These are phyloP conservation scores for Trichaptum fuscoviolaceum DNA, from an alignment of 768 basidiomycete species.

Conservation along the genomic window DNA sequence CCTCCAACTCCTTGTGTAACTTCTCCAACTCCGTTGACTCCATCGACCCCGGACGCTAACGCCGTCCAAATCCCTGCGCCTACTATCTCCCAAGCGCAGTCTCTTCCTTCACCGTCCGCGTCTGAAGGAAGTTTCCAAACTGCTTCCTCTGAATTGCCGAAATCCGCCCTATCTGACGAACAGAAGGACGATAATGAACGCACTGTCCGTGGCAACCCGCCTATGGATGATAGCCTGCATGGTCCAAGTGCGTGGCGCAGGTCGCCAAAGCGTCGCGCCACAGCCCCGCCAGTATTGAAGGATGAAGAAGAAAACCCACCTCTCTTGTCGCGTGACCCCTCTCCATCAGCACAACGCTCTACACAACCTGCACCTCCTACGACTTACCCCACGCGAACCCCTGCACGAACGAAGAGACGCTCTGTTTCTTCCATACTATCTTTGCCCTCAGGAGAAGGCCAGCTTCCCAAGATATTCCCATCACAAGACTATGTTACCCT, in stretches of 20 bases:
- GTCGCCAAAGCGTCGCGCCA: conserved; percentile 28
- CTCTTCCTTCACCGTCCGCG: conserved; percentile 42
- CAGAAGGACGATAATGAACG: background rate
- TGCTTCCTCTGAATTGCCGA: conserved; percentile 41
- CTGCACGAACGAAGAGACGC: conserved; percentile 91
- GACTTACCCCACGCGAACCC: conserved; percentile 71
- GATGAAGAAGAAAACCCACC: conserved; percentile 31
- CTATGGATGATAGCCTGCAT: background rate
- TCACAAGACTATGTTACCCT: conserved; percentile 58
- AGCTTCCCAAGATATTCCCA: conserved; percentile 27
- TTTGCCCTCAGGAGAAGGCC: conserved; percentile 42
- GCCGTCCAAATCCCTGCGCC: conserved; percentile 6
- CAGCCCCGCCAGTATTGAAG: conserved; percentile 47
- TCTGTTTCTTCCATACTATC: conserved; percentile 88
- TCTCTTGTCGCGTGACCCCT: conserved; percentile 14
- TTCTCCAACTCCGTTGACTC: conserved; percentile 4
- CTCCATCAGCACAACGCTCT: conserved; percentile 12
- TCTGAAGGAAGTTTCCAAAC: conserved; percentile 48
- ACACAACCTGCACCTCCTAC: conserved; percentile 39
- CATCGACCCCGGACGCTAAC: background rate
- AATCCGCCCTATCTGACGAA: conserved; percentile 53
- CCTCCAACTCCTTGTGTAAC: background rate
- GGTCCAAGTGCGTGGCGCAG: background rate
- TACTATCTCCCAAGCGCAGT: conserved; percentile 18
- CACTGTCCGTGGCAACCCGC: background rate